Evolutionary conservation across 345 rosid species (phyloP), one percentile per base, ranked within the genome.

Genomic region (Xanthoceras sorbifolium): DNA sequence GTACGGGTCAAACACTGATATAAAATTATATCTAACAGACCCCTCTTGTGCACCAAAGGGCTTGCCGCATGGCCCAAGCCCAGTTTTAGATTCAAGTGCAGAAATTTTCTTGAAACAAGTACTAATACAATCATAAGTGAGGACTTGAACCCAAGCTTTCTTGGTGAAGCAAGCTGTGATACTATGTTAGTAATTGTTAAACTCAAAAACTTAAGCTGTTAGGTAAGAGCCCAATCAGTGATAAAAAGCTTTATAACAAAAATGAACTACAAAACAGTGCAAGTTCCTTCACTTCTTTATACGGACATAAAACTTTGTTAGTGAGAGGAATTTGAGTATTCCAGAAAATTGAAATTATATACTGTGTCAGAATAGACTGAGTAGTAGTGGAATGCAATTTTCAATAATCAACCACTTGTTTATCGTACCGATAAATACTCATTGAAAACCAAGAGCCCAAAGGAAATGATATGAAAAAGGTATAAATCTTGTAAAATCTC

Each of bases 241-340:
- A 50, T 50, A 50, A 0, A 50, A 50, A 15, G 6, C 0, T 4
- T 2, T 50, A 5, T 50, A 50, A 17, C 28, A 57, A n/a, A 36
- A 59, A 54, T 71, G 31, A 50, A 12, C 17, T 38, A 5, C 20
- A 72, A 59, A 72, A 32, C n/a, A 1, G 12, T 57, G 66, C 26
- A 26, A 54, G 6, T n/a, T 8, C 50, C 17, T 69, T 17, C 3
- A 18, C 15, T 28, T 52, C 44, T 9, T 4, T 6, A 4, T 9
- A 1, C 0, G 32, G 28, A 1, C 18, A 31, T 70, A 50, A 70
- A 28, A 17, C 29, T 22, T n/a, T 11, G 29, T n/a, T 10, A 71
- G 9, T 20, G 25, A 50, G 64, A n/a, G 52, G 75, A 64, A 71
- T 57, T n/a, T 71, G 46, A 60, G 32, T n/a, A 34, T 57, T 71